Conservation (phyloP, 257 asterid genomes). For the Henckelia pumila region DNA sequence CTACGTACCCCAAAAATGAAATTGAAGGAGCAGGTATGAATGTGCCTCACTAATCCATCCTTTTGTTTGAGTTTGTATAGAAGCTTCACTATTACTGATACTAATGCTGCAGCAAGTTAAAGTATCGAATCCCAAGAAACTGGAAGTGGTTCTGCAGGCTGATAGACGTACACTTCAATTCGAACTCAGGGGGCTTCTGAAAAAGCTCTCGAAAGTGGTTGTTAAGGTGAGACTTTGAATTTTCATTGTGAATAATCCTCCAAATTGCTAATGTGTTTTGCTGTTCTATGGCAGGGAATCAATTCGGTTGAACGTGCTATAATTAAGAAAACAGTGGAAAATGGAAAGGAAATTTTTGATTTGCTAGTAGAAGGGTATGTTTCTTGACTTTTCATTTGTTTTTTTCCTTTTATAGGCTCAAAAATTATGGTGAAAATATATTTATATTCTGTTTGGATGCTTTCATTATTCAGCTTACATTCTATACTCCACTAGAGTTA, state of each 20-base stretch:
- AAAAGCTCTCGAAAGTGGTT: constrained; percentile 66
- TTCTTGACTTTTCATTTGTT: constrained; percentile 12
- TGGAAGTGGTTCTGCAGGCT: constrained; percentile 49
- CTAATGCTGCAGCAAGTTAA: constrained; percentile 52
- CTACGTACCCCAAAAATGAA: constrained; percentile 57
- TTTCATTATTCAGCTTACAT: not conserved
- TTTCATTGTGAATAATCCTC: not conserved
- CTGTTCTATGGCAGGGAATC: constrained; percentile 59
- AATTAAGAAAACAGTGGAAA: constrained; percentile 50
- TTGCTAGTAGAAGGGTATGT: constrained; percentile 90
- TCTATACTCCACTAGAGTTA: not conserved
- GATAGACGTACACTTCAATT: constrained; percentile 63
- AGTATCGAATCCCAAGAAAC: constrained; percentile 51
- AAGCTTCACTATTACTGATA: constrained; percentile 1
- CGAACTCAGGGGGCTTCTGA: constrained; percentile 59
- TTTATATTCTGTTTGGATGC: not conserved
- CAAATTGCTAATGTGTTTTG: not conserved
- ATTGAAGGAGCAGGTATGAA: constrained; percentile 61
- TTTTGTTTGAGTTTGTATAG: constrained; percentile 18
- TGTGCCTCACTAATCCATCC: constrained; percentile 2
- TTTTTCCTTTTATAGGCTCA: not conserved
- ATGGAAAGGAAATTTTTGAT: constrained; percentile 40
- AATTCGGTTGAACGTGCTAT: constrained; percentile 77
- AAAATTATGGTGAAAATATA: not conserved
- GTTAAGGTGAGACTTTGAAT: constrained; percentile 58